Evolutionary conservation across 495 filamentous ascomycete genomes (phyloP).

Genomic region (Darksidea phi): DNA sequence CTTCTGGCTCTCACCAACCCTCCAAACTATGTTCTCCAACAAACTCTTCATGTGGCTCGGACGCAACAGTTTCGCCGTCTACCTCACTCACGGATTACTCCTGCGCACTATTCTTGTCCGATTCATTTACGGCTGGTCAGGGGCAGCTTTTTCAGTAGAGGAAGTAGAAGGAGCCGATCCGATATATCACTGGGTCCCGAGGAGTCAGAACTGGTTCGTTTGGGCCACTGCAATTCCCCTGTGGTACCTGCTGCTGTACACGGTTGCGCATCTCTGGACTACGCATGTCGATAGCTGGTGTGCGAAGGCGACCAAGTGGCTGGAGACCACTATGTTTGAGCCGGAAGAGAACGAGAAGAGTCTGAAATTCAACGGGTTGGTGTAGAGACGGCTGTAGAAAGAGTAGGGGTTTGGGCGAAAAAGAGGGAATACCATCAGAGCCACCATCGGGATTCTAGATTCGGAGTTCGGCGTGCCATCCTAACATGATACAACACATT

Average conservation of each 20-base stretch:
- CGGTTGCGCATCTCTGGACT: constrained; percentile 61
- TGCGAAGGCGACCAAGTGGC: constrained; percentile 57
- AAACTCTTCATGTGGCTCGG: constrained; percentile 64
- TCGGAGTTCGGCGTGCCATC: no score
- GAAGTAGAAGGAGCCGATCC: constrained; percentile 50
- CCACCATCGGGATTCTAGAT: no score
- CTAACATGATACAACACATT: not conserved
- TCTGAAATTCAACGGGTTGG: no score
- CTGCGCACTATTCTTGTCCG: constrained; percentile 62
- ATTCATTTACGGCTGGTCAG: constrained; percentile 62
- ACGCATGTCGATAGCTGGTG: constrained; percentile 65
- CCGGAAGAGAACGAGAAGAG: constrained; percentile 44
- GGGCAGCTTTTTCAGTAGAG: constrained; percentile 49
- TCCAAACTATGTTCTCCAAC: constrained; percentile 57
- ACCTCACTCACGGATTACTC: constrained; percentile 64
- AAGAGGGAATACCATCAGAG: no score
- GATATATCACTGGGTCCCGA: constrained; percentile 20
- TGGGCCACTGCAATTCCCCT: constrained; percentile 53
- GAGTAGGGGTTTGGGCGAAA: no score
- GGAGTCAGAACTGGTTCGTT: constrained; percentile 4
- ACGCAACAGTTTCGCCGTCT: constrained; percentile 66
- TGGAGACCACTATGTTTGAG: constrained; percentile 57
- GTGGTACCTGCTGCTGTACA: constrained; percentile 61
- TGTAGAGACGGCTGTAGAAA: no score
- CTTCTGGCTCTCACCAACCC: constrained; percentile 57